Base-by-base conservation (phyloP, 495 filamentous ascomycete genomes). In the Hypoxylon cercidicola region DNA sequence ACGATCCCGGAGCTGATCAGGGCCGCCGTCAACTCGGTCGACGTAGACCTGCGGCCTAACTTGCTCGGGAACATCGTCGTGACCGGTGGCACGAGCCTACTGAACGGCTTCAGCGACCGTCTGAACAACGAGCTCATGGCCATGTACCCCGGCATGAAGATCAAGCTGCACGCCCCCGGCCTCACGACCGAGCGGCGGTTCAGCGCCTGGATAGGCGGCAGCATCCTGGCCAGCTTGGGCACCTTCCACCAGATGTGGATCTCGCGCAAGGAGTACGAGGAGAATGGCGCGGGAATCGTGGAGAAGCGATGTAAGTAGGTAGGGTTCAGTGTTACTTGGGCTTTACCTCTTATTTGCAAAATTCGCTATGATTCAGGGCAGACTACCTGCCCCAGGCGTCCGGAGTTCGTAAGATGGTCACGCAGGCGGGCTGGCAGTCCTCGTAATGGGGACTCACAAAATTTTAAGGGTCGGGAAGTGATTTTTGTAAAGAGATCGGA, bases 231-330 rank as follows among this genome's bases (percentile, higher is more conserved):
- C 2, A 97, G 93, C 78, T 76, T 99, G 80, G 96, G 96, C 8
- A 97, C 92, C n/a, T 99, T 99, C 77, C 95, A 99, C 80, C 94
- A 97, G 73, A 91, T 98, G 90, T 99, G 95, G 95, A 93, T 99
- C 63, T 92, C 88, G 15, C 87, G 80, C 74, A 90, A 90, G 78
- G 90, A 93, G 81, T 93, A 92, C 75, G 88, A 90, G 60, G 90
- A 93, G 78, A 89, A 90, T 73, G 90, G 90, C 11, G 69, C 81
- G 0, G 81, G 80, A 10, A 87, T 92, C 63, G 87, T 92, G 15
- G 89, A 92, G 81, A 92, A 91, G 83, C 81, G 89, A 58, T 92
- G 90, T 74, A 91, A 90, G 78, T 92, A 84, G n/a, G n/a, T n/a
- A 39, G 25, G 25, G 3, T 3, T 3, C 7, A 7, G 25, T 28